A percentile compares a stretch with the other conserved stretches of the same genome.
These are phyloP conservation scores for Colletotrichum liaoningense DNA, from an alignment of 2,329 filamentous ascomycete genomes.

Conservation along the genomic window DNA sequence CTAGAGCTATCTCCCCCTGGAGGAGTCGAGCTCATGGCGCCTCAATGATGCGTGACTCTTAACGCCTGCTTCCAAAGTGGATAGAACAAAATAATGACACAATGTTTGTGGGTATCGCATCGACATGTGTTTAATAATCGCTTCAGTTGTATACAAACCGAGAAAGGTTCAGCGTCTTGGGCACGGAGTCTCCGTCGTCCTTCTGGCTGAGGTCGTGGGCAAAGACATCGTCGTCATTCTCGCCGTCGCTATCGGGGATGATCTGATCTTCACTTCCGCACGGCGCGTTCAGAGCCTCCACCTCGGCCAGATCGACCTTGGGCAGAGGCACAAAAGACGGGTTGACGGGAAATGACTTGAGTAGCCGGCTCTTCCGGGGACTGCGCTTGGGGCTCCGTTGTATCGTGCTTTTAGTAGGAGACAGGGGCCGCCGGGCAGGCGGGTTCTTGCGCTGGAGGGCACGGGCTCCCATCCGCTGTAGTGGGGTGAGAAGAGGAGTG, in stretches of 20 bases:
- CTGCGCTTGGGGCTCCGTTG: slow-evolving; percentile 38
- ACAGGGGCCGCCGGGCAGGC: slow-evolving; percentile 39
- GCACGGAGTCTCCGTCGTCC: slow-evolving; percentile 39
- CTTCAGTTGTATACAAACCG: slow-evolving; percentile 56
- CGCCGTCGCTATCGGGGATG: slow-evolving; percentile 62
- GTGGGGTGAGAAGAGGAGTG: slow-evolving; percentile 59
- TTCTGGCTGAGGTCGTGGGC: slow-evolving; percentile 39
- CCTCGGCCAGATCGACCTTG: slow-evolving; percentile 63
- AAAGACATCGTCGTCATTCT: slow-evolving; percentile 52
- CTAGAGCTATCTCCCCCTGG: neutral
- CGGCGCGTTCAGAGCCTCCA: slow-evolving; percentile 60
- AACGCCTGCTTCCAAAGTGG: neutral
- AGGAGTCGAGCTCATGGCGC: neutral
- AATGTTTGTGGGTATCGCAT: slow-evolving; percentile 22
- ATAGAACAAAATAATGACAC: slow-evolving; percentile 28
- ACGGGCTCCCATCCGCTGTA: slow-evolving; percentile 64
- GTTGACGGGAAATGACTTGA: slow-evolving; percentile 56
- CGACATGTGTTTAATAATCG: slow-evolving; percentile 7
- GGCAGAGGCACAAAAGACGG: slow-evolving; percentile 67
- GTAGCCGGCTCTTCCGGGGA: slow-evolving; percentile 37
- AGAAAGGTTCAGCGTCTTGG: slow-evolving; percentile 57
- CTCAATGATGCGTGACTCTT: neutral
- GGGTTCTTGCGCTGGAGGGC: slow-evolving; percentile 50
- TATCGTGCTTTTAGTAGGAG: slow-evolving; percentile 29
- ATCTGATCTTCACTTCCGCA: slow-evolving; percentile 69